Percentiles rank a stretch among this genome's conserved stretches.
phyloP scores from a whole-genome alignment of 495 filamentous ascomycete species.

The Aspergillus steynii region DNA sequence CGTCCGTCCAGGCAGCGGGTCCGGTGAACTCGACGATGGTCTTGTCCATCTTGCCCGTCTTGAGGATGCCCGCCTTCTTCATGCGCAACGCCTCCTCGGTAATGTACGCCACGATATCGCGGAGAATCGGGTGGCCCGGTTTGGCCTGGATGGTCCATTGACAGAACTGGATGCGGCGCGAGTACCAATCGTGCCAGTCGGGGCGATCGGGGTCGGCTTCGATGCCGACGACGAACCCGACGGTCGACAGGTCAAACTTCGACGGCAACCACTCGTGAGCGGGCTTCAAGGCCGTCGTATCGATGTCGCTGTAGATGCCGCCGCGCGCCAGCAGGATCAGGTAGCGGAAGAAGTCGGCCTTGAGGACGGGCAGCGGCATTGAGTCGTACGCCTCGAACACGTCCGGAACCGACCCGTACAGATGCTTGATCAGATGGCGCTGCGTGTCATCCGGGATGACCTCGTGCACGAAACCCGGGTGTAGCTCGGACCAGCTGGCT shows the following conservation, averaged over 20 bases:
- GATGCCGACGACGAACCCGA: constrained; percentile 90
- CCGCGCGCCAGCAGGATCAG: constrained; percentile 90
- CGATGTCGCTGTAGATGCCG: constrained; percentile 96
- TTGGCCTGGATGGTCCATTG: constrained; percentile 99
- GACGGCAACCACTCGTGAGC: constrained; percentile 86
- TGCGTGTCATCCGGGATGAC: constrained; percentile 92
- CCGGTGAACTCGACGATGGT: constrained; percentile 96
- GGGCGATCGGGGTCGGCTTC: constrained; percentile 92
- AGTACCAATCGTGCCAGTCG: constrained; percentile 96
- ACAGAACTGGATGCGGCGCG: constrained; percentile 93
- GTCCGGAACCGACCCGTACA: constrained; percentile 86
- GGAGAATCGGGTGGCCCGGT: constrained; percentile 87
- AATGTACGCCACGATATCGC: constrained; percentile 83
- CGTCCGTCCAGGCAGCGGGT: constrained; percentile 92
- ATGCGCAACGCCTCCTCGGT: constrained; percentile 76
- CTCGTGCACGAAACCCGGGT: constrained; percentile 93
- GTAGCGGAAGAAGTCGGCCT: constrained; percentile 98
- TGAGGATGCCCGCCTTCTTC: constrained; percentile 69
- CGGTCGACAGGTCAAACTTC: constrained; percentile 68
- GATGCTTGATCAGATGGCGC: constrained; percentile 73
- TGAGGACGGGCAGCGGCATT: constrained; percentile 83
- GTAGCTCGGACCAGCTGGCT: constrained; percentile 86
- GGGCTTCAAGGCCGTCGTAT: constrained; percentile 80
- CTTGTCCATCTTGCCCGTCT: constrained; percentile 64
- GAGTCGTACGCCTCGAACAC: constrained; percentile 90